A percentile compares a stretch with the other conserved stretches of the same genome.
These are phyloP conservation scores for Cercophora scortea DNA, from an alignment of 495 filamentous ascomycete genomes.

Conservation along the genomic window DNA sequence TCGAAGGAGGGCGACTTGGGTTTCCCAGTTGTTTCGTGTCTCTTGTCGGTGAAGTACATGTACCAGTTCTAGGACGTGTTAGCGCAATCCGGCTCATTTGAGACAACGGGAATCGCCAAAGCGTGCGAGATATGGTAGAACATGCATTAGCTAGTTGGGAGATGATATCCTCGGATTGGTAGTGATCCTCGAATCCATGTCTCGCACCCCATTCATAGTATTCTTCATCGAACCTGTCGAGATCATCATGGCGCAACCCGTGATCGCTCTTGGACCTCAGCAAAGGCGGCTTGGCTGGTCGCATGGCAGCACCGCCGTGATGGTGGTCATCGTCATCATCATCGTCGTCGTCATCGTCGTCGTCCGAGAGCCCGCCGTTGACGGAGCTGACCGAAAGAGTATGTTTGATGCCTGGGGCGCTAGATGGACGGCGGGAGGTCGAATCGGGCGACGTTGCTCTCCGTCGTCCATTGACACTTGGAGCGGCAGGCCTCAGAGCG, in stretches of 20 bases:
- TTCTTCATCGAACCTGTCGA: slow-evolving; percentile 27
- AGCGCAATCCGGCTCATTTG: slow-evolving; percentile 2
- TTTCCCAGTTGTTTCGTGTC: slow-evolving; percentile 92
- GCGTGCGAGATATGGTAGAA: slow-evolving; percentile 3
- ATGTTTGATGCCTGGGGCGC: slow-evolving; percentile 22
- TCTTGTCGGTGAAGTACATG: slow-evolving; percentile 98
- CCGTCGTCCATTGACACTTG: slow-evolving; percentile 5
- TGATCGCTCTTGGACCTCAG: slow-evolving; percentile 68
- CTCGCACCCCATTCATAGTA: slow-evolving; percentile 45
- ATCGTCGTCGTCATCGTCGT: slow-evolving; percentile 1
- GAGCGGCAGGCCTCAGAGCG: neutral
- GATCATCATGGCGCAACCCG: slow-evolving; percentile 42
- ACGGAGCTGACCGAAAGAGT: neutral
- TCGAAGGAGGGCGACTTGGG: slow-evolving; percentile 54
- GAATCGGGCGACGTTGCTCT: slow-evolving; percentile 5
- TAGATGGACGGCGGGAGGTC: slow-evolving; percentile 21
- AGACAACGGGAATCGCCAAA: too few species aligned
- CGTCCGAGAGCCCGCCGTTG: neutral
- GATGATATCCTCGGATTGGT: slow-evolving; percentile 57
- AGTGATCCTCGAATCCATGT: slow-evolving; percentile 64
- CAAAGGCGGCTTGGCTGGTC: slow-evolving; percentile 47
- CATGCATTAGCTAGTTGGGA: slow-evolving; percentile 48
- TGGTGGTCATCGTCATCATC: slow-evolving; percentile 17
- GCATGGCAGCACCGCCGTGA: slow-evolving; percentile 13
- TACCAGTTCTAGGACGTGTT: slow-evolving; percentile 64